phyloP scores from a whole-genome alignment of 371 early-diverging fungal species.

The Entomophthora muscae region DNA sequence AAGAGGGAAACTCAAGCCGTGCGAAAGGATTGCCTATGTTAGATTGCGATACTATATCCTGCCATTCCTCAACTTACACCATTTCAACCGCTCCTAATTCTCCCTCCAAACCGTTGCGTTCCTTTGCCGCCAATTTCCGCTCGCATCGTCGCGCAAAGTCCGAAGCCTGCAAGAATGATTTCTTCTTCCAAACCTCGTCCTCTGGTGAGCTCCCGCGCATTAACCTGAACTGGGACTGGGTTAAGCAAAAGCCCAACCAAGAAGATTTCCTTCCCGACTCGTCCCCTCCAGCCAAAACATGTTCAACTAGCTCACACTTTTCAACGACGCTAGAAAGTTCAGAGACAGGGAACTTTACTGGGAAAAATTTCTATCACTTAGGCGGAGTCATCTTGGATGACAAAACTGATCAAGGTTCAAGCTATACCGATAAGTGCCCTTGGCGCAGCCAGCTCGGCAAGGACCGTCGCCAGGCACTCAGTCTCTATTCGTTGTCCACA shows the following conservation, averaged over 20 bases:
- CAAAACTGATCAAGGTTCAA: background rate
- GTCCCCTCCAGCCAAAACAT: too few species aligned
- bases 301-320: too few species aligned
- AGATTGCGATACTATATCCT: too few species aligned
- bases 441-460: background rate
- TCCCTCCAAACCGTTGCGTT: background rate
- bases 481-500: background rate
- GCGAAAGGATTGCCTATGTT: too few species aligned
- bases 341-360: too few species aligned
- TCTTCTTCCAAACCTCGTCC: background rate
- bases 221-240: background rate
- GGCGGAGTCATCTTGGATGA: too few species aligned
- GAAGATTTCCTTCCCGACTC: too few species aligned
- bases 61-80: background rate
- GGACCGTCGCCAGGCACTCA: background rate
- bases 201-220: background rate
- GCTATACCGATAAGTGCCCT: background rate
- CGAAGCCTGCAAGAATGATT: background rate
- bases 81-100: background rate
- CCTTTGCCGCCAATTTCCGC: background rate
- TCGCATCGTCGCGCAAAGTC: background rate
- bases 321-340: too few species aligned
- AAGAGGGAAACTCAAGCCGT: too few species aligned
- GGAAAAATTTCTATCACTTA: too few species aligned
- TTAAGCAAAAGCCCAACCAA: background rate